Base-by-base conservation (phyloP, 2,329 filamentous ascomycete genomes). In the Endothia cerciana region DNA sequence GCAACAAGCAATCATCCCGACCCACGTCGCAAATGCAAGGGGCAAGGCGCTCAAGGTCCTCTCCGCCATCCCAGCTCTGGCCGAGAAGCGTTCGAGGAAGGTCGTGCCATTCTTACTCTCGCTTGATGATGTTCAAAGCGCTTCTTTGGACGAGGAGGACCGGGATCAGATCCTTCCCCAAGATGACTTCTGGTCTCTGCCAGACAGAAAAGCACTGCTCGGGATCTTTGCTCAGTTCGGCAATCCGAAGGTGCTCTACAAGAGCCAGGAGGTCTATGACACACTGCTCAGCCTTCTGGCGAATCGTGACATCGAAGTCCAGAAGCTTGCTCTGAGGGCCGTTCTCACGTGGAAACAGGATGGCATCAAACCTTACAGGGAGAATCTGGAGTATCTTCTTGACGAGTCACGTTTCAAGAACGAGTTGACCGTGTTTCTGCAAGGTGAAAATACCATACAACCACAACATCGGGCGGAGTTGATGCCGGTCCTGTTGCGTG, bases 351-450 rank as follows among this genome's bases (percentile, higher is more conserved):
- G 95, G 94, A 98, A 97, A 76, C 87, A 91, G 65, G 84, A 89
- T 2, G 88, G 85, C 10, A 82, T 99, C 60, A 85, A 85, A 67
- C 84, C 89, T 0, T 97, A 98, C 73, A 88, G 93, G 72, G 93
- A 97, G 71, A 92, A 94, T 71, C 79, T 99, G 30, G 85, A 93
- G 68, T 94, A 93, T 71, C 82, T 99, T 1, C 85, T 98, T 10
- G 95, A 99, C 70, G 95, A 98, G 69, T 89, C 91, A 30, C 87
- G 92, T 59, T 97, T 98, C 79, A 92, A 93, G 73, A 95, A 98
- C 73, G 94, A 98, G 75, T 84, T 99, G n/a, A 90, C 93, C 0
- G 88, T 95, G 4, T 91, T 99, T 70, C 85, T 99, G 62, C 90
- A 93, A 73, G 86, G 90, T 19, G 89, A 91, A 22, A 88, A 88